phyloP scores from a whole-genome alignment of 108 stramenopile species.

The Craspedostauros australis region DNA sequence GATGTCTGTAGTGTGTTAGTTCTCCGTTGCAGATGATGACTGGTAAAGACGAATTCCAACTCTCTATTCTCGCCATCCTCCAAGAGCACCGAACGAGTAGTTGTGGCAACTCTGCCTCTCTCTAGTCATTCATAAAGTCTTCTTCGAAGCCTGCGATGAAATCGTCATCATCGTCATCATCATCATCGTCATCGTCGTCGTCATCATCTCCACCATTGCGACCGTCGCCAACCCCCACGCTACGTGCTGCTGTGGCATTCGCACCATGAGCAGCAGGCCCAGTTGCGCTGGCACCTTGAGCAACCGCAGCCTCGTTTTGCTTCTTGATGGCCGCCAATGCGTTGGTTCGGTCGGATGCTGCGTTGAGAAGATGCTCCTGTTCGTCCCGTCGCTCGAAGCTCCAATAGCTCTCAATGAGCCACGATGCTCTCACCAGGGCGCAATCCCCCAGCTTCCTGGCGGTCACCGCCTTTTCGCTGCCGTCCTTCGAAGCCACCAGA shows the following conservation, averaged over 20 bases:
- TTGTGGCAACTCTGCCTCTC: too few species aligned
- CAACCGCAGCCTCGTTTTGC: too few species aligned
- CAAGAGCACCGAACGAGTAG: too few species aligned
- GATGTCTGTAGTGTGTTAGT: too few species aligned
- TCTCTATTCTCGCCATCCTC: too few species aligned
- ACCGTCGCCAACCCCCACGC: too few species aligned
- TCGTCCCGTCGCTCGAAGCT: conserved; percentile 47
- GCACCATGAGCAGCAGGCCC: neutral
- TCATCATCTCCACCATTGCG: too few species aligned
- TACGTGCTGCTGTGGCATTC: too few species aligned
- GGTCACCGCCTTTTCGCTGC: conserved; percentile 61
- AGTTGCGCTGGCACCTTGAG: too few species aligned
- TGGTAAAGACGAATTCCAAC: too few species aligned
- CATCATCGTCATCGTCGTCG: conserved; percentile 24
- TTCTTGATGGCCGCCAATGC: too few species aligned
- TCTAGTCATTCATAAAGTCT: conserved; percentile 33
- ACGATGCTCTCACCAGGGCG: conserved; percentile 52
- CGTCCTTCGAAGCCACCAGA: conserved; percentile 74
- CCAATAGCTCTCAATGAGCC: conserved; percentile 86
- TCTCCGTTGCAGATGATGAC: too few species aligned
- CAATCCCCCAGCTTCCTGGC: conserved; percentile 66
- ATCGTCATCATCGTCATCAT: conserved; percentile 48
- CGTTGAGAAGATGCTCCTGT: conserved; percentile 18
- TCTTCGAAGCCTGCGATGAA: conserved; percentile 51
- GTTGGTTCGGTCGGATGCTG: neutral